Percentiles rank a stretch among this genome's conserved stretches.
These are phyloP conservation scores for Tetracladium maxilliforme DNA, from an alignment of 2,329 filamentous ascomycete genomes.

Conservation along the genomic window DNA sequence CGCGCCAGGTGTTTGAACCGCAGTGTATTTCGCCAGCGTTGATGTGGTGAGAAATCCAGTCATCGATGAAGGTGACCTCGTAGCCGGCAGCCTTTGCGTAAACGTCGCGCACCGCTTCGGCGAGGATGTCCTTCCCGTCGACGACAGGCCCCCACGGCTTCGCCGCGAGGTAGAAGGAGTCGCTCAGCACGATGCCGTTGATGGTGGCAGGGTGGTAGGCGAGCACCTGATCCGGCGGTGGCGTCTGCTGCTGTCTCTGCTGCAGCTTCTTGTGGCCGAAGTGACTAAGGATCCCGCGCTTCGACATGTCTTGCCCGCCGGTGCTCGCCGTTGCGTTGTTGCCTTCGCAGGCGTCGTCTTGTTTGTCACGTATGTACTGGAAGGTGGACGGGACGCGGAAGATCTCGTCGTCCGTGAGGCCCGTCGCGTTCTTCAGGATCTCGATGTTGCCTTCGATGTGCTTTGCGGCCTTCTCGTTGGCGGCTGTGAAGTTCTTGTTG, in stretches of 20 bases:
- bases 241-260: constrained; percentile 1
- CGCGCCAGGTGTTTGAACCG: constrained; percentile 8
- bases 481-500: constrained; percentile 1
- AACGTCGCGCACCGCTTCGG: constrained; percentile 2
- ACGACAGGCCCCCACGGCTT: constrained; percentile 9
- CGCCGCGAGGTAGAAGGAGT: constrained; percentile 5
- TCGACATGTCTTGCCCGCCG: constrained; percentile 1
- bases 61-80: constrained; percentile 7
- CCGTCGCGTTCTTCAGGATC: constrained; percentile 4
- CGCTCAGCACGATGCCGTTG: constrained; percentile 5
- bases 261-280: too few species aligned
- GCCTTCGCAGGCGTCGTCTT: constrained; percentile 1
- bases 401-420: constrained; percentile 4
- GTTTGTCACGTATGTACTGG: constrained; percentile 1
- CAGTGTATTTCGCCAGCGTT: constrained; percentile 10
- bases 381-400: constrained; percentile 3
- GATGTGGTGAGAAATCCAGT: constrained; percentile 9
- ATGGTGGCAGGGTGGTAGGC: constrained; percentile 4
- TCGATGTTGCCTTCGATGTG: constrained; percentile 3
- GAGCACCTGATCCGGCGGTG: constrained; percentile 1
- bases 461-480: constrained; percentile 2
- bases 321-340: background rate
- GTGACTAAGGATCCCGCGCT: constrained; percentile 1
- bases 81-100: constrained; percentile 7
- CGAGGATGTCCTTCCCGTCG: constrained; percentile 8